phyloP scores from a whole-genome alignment of 192 early-diverging fungal species.

The Coemansia sp. region DNA sequence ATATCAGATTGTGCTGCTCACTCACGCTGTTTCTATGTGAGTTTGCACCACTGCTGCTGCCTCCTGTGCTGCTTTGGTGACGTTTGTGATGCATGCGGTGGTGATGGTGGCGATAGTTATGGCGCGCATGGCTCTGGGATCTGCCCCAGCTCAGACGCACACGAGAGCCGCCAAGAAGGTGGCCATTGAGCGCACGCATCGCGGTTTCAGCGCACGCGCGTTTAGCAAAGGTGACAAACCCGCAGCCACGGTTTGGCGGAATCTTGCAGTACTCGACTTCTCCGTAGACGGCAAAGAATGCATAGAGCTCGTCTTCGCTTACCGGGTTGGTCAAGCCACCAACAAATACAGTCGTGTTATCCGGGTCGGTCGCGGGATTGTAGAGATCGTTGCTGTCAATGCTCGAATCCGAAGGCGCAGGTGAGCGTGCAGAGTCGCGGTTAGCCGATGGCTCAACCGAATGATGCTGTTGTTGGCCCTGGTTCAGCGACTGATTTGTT shows the following conservation, averaged over 20 bases:
- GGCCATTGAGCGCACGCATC: constrained; percentile 86
- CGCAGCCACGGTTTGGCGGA: constrained; percentile 91
- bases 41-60: constrained; percentile 29
- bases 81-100: constrained; percentile 31
- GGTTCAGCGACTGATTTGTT: constrained; percentile 19
- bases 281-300: constrained; percentile 83
- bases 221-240: constrained; percentile 90
- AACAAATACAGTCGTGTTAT: constrained; percentile 97
- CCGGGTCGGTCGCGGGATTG: constrained; percentile 66
- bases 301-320: constrained; percentile 83
- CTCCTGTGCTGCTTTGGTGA: constrained; percentile 25
- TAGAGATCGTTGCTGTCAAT: constrained; percentile 37
- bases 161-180: constrained; percentile 72
- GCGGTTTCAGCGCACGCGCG: constrained; percentile 84
- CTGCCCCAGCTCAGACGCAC: constrained; percentile 75
- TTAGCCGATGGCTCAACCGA: constrained; percentile 2
- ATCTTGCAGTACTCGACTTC: constrained; percentile 94
- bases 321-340: constrained; percentile 83
- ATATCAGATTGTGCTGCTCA: constrained; percentile 28
- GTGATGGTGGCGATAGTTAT: constrained; percentile 45
- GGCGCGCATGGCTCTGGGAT: constrained; percentile 46
- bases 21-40: constrained; percentile 47
- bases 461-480: constrained; percentile 14
- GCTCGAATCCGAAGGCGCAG: constrained; percentile 32
- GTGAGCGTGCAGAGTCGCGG: constrained; percentile 30